phyloP scores from a whole-genome alignment of 2,329 filamentous ascomycete species.

The Stemphylium beticola region DNA sequence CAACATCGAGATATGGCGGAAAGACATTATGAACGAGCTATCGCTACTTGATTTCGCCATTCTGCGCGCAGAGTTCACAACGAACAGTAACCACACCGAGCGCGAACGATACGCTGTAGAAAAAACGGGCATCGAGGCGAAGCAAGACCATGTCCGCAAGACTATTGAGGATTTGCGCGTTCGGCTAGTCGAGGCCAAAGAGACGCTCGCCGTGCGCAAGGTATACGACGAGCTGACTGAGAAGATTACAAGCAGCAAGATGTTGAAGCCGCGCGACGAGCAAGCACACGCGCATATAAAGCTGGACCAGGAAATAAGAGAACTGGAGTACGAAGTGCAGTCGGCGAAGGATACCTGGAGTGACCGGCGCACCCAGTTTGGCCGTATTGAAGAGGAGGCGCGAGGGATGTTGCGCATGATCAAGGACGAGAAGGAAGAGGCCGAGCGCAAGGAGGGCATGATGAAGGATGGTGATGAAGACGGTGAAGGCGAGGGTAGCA shows the following conservation, averaged over 20 bases:
- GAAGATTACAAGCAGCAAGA: constrained; percentile 80
- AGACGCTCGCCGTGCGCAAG: constrained; percentile 77
- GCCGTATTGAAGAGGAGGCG: constrained; percentile 88
- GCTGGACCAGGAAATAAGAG: constrained; percentile 84
- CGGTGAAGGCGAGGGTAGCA: constrained; percentile 49
- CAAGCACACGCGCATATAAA: constrained; percentile 79
- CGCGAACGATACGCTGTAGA: constrained; percentile 82
- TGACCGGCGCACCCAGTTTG: constrained; percentile 85
- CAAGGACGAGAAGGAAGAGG: constrained; percentile 93
- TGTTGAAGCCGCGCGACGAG: constrained; percentile 83
- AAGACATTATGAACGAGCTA: constrained; percentile 87
- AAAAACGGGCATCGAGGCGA: constrained; percentile 77
- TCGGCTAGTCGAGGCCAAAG: constrained; percentile 71
- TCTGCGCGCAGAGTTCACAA: constrained; percentile 84
- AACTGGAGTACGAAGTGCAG: constrained; percentile 82
- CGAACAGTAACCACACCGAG: constrained; percentile 81
- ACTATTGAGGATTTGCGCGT: constrained; percentile 74
- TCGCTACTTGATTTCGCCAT: constrained; percentile 86
- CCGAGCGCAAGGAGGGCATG: constrained; percentile 79
- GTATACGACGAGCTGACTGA: constrained; percentile 88
- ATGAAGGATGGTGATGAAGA: constrained; percentile 52
- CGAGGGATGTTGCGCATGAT: constrained; percentile 84
- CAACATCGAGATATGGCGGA: constrained; percentile 72
- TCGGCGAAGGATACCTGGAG: constrained; percentile 84
- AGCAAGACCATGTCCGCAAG: constrained; percentile 77